These are phyloP conservation scores for Fusarium sp. DNA, from an alignment of 2,329 filamentous ascomycete genomes.

Conservation along the genomic window DNA sequence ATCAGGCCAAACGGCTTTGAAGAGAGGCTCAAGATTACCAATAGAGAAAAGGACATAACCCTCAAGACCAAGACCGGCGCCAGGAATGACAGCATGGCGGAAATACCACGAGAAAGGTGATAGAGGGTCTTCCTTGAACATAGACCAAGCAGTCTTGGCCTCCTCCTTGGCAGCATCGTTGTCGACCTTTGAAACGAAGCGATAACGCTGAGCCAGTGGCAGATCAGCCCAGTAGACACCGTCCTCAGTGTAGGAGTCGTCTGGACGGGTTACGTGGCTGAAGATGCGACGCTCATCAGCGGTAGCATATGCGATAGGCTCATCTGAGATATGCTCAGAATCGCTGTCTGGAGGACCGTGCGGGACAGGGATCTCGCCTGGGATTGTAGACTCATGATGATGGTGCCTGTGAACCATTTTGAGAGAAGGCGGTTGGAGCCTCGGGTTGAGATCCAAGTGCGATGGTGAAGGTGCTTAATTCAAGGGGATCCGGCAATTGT, in stretches of 20 bases:
- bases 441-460: not conserved
- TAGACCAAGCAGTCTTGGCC: slow-evolving; percentile 72
- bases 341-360: slow-evolving; percentile 59
- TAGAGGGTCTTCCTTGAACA: slow-evolving; percentile 88
- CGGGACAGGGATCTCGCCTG: slow-evolving; percentile 66
- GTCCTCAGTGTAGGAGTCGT: slow-evolving; percentile 84
- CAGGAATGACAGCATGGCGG: slow-evolving; percentile 89
- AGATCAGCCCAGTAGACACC: slow-evolving; percentile 96
- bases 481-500: not conserved
- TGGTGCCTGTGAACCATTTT: slow-evolving; percentile 46
- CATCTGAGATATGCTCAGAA: slow-evolving; percentile 53
- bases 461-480: not conserved
- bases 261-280: slow-evolving; percentile 82
- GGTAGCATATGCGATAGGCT: slow-evolving; percentile 56
- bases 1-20: slow-evolving; percentile 75
- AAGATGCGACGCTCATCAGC: slow-evolving; percentile 72
- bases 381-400: slow-evolving; percentile 50
- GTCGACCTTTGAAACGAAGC: slow-evolving; percentile 82
- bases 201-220: slow-evolving; percentile 72
- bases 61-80: slow-evolving; percentile 91
- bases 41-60: slow-evolving; percentile 98
- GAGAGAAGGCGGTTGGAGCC: slow-evolving; percentile 5
- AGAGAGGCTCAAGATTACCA: slow-evolving; percentile 88
- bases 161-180: slow-evolving; percentile 75
- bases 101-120: slow-evolving; percentile 88